Base-by-base conservation (phyloP, 2,329 filamentous ascomycete species). In the Aspergillus hiratsukae region DNA sequence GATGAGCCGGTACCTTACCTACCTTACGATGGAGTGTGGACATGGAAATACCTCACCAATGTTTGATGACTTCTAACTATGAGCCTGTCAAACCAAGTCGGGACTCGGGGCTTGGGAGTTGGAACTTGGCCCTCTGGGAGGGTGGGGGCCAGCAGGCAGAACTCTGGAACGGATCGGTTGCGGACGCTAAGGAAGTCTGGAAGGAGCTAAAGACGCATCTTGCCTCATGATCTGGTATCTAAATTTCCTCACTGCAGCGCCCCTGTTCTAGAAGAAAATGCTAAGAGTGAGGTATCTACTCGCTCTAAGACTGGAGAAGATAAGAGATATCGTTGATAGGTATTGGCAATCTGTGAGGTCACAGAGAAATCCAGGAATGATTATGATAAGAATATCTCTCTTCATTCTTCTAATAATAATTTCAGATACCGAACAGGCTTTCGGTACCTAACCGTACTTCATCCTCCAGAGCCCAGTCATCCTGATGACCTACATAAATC, bases 181-280 rank as follows among this genome's bases (percentile, higher is more conserved):
- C 51, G 51, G 54, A 52, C 51, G 53, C 54, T 56, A 58, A 58
- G 53, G 49, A 25, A 53, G 43, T 10, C 43, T 14, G 11, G 14
- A 27, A 46, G 23, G 23, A 27, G 43, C 43, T 46, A 46, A 25
- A 14, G 23, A 46, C 43, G 43, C 48, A 51, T 45, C 46, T 51
- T 41, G 41, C 49, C 49, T 41, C 41, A 29, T 48, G 43, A 46
- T 46, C 43, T 46, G 21, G 43, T 46, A 23, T 46, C 43, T 46
- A 17, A 27, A 46, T 14, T 23, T 25, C 23, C 43, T 46, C 21
- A 10, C 21, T 46, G 43, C 23, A 46, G 43, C 53, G 29, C 55
- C 55, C 55, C 51, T 57, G 55, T 57, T 57, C 55, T 57, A 57
- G 55, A 57, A 46, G 49, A 28, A 29, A 35, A 19, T 28, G 17